phyloP scores from a whole-genome alignment of 352 stramenopile species.

The Globisporangium spiculum region DNA sequence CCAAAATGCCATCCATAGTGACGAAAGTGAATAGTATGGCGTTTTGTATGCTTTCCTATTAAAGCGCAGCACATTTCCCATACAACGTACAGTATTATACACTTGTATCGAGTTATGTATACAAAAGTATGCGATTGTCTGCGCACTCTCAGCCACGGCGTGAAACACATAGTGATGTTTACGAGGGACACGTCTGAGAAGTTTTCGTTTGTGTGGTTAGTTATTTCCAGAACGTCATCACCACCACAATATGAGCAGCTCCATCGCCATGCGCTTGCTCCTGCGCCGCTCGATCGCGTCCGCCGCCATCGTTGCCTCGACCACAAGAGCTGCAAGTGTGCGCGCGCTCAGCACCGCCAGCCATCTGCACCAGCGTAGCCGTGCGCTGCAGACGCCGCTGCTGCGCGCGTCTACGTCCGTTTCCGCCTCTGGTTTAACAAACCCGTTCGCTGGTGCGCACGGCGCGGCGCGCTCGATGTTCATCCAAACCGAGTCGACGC shows the following conservation, averaged over 20 bases:
- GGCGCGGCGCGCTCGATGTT: slow-evolving; percentile 91
- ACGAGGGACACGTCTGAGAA: neutral
- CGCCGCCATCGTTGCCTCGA: neutral
- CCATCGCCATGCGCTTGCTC: slow-evolving; percentile 21
- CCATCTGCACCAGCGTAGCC: slow-evolving; percentile 6
- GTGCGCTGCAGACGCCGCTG: slow-evolving; percentile 7
- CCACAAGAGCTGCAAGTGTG: neutral
- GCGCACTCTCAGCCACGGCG: no score
- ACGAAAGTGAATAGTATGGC: no score
- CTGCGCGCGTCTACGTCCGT: neutral
- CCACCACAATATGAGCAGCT: slow-evolving; percentile 7
- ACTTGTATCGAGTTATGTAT: no score
- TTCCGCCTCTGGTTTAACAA: neutral
- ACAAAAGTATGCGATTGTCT: no score
- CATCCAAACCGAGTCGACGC: slow-evolving; percentile 98
- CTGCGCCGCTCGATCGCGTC: slow-evolving; percentile 19
- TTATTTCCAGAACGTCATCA: neutral
- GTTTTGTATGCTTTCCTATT: no score
- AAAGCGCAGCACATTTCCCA: no score
- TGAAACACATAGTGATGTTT: neutral
- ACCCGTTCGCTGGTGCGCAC: slow-evolving; percentile 8
- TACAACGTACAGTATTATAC: no score
- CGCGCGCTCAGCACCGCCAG: slow-evolving; percentile 6
- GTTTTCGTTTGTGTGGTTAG: neutral
- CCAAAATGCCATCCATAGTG: no score